Conservation (phyloP, 345 rosid genomes). For the Eucalyptus polyanthemos region DNA sequence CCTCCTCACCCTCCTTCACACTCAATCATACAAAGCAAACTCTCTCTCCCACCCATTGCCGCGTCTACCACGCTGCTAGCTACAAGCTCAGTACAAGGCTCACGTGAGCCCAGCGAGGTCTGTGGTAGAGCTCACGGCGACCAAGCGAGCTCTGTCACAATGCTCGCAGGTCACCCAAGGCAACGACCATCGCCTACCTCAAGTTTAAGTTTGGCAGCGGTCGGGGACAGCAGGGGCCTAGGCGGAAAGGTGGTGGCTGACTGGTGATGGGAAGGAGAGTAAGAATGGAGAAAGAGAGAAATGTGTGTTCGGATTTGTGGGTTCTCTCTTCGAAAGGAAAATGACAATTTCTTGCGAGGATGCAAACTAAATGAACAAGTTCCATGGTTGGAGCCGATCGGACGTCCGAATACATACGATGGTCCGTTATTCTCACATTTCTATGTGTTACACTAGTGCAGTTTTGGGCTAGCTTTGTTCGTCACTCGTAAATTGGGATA, state of each 20-base stretch:
- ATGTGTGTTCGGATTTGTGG: neutral
- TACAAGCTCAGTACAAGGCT: neutral
- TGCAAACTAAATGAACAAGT: neutral
- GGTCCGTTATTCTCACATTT: neutral
- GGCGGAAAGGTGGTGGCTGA: neutral
- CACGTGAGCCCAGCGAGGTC: neutral
- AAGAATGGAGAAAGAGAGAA: neutral
- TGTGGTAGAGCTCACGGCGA: neutral
- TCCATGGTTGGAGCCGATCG: neutral
- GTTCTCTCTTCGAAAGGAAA: neutral
- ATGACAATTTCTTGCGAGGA: neutral
- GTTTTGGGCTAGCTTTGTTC: neutral
- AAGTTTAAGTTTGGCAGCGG: neutral
- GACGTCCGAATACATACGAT: neutral
- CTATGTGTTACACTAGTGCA: neutral
- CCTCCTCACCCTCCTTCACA: too few species aligned
- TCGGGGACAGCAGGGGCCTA: neutral
- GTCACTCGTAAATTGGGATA: neutral
- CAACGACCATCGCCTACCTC: neutral
- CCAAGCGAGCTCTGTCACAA: neutral
- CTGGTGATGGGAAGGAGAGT: neutral
- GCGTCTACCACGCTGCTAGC: too few species aligned
- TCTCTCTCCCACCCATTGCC: too few species aligned
- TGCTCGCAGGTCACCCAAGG: neutral
- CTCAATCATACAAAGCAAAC: too few species aligned